These are phyloP conservation scores for Salinomyces thailandicus DNA, from an alignment of 2,329 filamentous ascomycete species.

Conservation along the genomic window DNA sequence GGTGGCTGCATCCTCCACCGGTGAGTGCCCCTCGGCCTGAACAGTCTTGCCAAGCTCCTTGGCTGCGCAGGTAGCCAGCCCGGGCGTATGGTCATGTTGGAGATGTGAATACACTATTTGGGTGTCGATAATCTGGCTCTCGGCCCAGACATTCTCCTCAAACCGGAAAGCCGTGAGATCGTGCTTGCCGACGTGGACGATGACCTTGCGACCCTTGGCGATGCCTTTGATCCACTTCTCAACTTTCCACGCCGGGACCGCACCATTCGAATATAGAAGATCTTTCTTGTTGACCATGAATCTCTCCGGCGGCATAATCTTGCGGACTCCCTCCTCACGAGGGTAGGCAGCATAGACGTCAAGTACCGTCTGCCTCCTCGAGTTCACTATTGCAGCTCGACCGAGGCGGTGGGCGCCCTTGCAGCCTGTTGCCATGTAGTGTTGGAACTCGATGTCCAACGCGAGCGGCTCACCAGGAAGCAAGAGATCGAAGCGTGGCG, in stretches of 20 bases:
- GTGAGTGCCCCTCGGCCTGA: not conserved
- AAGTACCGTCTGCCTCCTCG: conserved; percentile 7
- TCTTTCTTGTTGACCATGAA: conserved; percentile 4
- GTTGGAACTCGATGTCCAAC: conserved; percentile 12
- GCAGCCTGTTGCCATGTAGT: conserved; percentile 2
- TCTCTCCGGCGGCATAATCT: not conserved
- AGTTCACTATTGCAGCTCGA: conserved; percentile 10
- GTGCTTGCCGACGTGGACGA: conserved; percentile 7
- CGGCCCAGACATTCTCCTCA: conserved; percentile 1
- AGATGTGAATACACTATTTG: conserved; percentile 3
- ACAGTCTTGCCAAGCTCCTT: not conserved
- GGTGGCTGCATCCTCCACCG: not conserved
- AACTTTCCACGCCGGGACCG: conserved; percentile 2
- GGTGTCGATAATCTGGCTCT: conserved; percentile 7
- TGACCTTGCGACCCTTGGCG: conserved; percentile 6
- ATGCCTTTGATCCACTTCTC: conserved; percentile 9
- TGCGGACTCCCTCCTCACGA: conserved; percentile 1
- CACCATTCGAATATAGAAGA: conserved; percentile 9
- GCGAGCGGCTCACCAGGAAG: conserved; percentile 6
- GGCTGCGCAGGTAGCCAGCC: not conserved
- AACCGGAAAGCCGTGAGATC: conserved; percentile 6
- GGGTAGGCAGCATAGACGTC: conserved; percentile 8
- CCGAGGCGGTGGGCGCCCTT: conserved; percentile 8
- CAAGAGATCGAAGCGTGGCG: conserved; percentile 6
- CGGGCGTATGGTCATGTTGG: not conserved